Conservation (phyloP, 148 eudicot species). For the Dysphania ambrosioides region DNA sequence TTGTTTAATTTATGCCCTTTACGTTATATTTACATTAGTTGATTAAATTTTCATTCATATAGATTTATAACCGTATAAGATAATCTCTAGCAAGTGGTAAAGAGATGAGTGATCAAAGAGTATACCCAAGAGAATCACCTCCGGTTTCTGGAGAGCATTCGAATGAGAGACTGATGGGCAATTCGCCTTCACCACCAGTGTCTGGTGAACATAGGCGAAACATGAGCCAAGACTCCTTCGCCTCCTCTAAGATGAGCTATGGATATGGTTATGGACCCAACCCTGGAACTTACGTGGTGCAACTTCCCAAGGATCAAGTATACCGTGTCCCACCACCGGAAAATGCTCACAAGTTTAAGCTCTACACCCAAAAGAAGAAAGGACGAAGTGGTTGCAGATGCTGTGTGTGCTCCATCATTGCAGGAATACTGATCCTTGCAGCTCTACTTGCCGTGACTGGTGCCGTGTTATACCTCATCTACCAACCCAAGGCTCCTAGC, state of each 20-base stretch:
- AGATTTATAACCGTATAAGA: neutral
- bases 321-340: slow-evolving; percentile 78
- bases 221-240: slow-evolving; percentile 41
- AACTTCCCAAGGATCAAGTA: slow-evolving; percentile 75
- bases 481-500: slow-evolving; percentile 56
- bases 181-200: slow-evolving; percentile 22
- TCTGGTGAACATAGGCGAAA: slow-evolving; percentile 22
- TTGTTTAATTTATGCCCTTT: too few relatives aligned
- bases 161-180: slow-evolving; percentile 3
- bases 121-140: slow-evolving; percentile 46
- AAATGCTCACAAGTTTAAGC: slow-evolving; percentile 51
- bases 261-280: slow-evolving; percentile 36
- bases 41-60: neutral
- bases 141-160: slow-evolving; percentile 36
- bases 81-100: neutral
- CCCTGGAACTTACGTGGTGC: slow-evolving; percentile 66
- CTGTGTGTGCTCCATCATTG: slow-evolving; percentile 41
- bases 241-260: slow-evolving; percentile 42
- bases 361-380: slow-evolving; percentile 28
- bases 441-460: slow-evolving; percentile 42
- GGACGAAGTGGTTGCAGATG: slow-evolving; percentile 37
- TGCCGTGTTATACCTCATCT: slow-evolving; percentile 60
- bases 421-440: slow-evolving; percentile 31
- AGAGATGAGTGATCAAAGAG: slow-evolving; percentile 36
- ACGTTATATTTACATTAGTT: neutral